Evolutionary conservation across 2,329 filamentous ascomycete species (phyloP), one percentile per base, ranked within the genome.

Genomic region (Ophiostoma angusticollis): DNA sequence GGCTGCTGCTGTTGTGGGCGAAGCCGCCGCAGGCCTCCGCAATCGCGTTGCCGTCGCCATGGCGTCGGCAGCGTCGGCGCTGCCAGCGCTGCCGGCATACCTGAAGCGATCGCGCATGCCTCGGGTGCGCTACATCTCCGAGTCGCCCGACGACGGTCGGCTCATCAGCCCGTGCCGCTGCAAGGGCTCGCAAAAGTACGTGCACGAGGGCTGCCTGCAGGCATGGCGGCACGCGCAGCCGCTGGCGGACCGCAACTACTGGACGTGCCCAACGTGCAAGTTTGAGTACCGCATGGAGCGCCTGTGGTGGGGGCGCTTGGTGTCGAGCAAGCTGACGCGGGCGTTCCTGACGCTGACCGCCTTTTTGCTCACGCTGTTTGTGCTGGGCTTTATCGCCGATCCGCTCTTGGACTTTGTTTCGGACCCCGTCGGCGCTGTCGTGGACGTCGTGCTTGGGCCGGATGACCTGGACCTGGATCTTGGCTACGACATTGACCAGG

Each of bases 91-190:
- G 45, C 60, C 54, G 49, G 53, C 41, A 40, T 61, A 50, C 44
- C 57, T 48, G 45, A 50, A 40, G 48, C 23, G 17, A 3, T 5
- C 23, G 18, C 57, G 48, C 18, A 43, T 48, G 40, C 45, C 54
- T 8, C 51, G 51, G 23, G 52, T 57, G 7, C 57, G 57, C 16
- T 94, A 93, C 53, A 70, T 78, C 37, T 87, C 84, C 18, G 74
- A 82, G 45, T 82, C 84, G 47, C 69, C 76, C 6, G 70, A 79
- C 47, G 70, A 80, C 22, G 84, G 84, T 28, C 78, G 85, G 36
- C 66, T 98, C 21, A 72, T 96, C 50, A 81, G 82, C 39, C 91
- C 91, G 25, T 98, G 91, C 67, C 78, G 80, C 61, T 98, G 91
- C 70, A 93, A 84, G 62, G 91, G 91, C 37, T 84, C 83, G 28